Evolutionary conservation across 2,329 filamentous ascomycete genomes (phyloP).

Genomic region (Cladosporium oxysporum): DNA sequence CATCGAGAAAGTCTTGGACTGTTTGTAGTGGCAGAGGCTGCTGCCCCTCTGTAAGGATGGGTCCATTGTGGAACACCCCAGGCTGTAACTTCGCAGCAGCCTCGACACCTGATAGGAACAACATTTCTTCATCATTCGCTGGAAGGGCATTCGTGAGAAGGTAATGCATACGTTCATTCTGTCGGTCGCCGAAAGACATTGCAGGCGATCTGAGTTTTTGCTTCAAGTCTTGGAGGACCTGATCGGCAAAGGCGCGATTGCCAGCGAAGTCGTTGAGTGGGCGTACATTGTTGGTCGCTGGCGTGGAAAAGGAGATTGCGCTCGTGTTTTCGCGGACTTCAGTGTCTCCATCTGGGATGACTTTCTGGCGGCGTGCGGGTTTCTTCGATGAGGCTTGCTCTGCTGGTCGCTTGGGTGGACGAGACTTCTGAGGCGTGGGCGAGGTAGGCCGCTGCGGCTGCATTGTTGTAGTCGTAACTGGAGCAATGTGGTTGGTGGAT

Average conservation of each 20-base stretch:
- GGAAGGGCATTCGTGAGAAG: constrained; percentile 31
- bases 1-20: constrained; percentile 30
- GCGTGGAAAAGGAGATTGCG: neutral
- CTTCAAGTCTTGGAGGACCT: constrained; percentile 1
- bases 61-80: constrained; percentile 28
- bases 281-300: neutral
- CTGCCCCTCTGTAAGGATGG: constrained; percentile 33
- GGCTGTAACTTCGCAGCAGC: constrained; percentile 28
- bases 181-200: constrained; percentile 4
- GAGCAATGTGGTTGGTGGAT: neutral
- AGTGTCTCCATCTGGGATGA: neutral
- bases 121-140: constrained; percentile 28
- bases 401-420: neutral
- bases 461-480: neutral
- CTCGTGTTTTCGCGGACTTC: neutral
- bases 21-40: constrained; percentile 33
- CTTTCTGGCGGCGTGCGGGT: neutral
- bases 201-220: neutral
- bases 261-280: constrained; percentile 1
- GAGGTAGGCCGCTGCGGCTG: neutral
- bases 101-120: constrained; percentile 29
- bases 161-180: constrained; percentile 11
- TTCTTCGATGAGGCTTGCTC: neutral
- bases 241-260: constrained; percentile 1
- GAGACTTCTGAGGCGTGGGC: neutral